Evolutionary conservation across 1,139 yeast species (phyloP).

Genomic region (Blastobotrys niveus): DNA sequence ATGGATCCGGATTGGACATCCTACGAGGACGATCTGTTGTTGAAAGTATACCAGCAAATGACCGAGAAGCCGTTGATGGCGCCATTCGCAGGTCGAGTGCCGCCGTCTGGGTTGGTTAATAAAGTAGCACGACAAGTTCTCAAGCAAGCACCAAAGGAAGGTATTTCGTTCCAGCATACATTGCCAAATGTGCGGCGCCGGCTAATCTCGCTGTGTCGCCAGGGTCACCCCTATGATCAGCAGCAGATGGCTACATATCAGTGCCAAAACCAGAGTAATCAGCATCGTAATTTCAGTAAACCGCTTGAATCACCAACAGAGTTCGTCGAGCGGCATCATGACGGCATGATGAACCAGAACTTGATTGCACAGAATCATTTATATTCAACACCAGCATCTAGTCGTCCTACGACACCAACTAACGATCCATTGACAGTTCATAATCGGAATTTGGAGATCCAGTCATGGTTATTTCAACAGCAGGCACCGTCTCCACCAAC

Average conservation of each 20-base stretch:
- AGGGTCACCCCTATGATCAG: background rate
- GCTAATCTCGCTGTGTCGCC: conserved; percentile 26
- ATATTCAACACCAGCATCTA: conserved; percentile 14
- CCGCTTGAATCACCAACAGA: background rate
- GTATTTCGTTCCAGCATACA: conserved; percentile 32
- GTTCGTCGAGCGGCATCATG: no score
- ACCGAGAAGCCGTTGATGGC: conserved; percentile 33
- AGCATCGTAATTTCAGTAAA: background rate
- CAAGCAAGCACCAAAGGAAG: conserved; percentile 27
- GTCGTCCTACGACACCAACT: conserved; percentile 11
- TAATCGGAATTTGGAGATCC: conserved; percentile 8
- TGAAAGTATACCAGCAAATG: conserved; percentile 26
- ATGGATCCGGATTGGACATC: conserved; percentile 25
- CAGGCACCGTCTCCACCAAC: conserved; percentile 15
- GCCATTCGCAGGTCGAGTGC: conserved; percentile 35
- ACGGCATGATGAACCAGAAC: no score
- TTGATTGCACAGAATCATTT: no score
- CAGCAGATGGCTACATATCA: background rate
- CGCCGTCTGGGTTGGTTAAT: conserved; percentile 36
- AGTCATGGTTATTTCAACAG: conserved; percentile 15
- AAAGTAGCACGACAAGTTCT: conserved; percentile 33
- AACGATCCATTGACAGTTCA: background rate
- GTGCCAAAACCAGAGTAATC: background rate
- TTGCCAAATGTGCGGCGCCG: conserved; percentile 32
- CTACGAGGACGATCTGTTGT: conserved; percentile 30